Evolutionary conservation across 1,284 basidiomycete species (phyloP).

Genomic region (Cystobasidium pallidum): DNA sequence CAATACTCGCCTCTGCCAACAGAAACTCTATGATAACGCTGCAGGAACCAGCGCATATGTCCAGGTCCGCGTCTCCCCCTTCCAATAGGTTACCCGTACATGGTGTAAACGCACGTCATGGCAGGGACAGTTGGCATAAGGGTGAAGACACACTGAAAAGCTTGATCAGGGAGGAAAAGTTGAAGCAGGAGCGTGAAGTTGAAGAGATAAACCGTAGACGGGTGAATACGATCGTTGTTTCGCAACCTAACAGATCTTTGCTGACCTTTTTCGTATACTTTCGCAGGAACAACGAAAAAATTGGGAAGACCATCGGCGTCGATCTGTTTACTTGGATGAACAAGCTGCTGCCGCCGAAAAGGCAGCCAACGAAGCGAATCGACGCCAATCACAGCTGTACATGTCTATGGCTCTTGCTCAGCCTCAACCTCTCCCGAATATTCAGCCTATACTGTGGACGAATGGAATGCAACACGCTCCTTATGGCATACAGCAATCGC

Average conservation of each 20-base stretch:
- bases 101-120: neutral
- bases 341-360: slow-evolving; percentile 22
- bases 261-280: neutral
- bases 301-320: slow-evolving; percentile 16
- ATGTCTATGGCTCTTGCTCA: slow-evolving; percentile 8
- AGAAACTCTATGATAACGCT: neutral
- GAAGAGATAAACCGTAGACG: neutral
- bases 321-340: slow-evolving; percentile 11
- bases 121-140: neutral
- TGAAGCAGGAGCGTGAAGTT: neutral
- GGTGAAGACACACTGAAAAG: neutral
- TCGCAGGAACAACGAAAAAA: slow-evolving; percentile 13
- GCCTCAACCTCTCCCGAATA: neutral
- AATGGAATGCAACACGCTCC: neutral
- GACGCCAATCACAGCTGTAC: slow-evolving; percentile 14
- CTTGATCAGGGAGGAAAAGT: slow-evolving; percentile 6
- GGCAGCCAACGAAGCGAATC: neutral
- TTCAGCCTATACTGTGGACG: neutral
- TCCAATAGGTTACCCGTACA: neutral
- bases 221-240: neutral
- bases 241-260: no score
- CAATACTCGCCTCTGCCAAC: neutral
- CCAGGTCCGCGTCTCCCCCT: neutral
- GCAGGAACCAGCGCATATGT: neutral
- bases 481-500: neutral